Conservation (phyloP, 345 rosid species). For the Triadica sebifera region DNA sequence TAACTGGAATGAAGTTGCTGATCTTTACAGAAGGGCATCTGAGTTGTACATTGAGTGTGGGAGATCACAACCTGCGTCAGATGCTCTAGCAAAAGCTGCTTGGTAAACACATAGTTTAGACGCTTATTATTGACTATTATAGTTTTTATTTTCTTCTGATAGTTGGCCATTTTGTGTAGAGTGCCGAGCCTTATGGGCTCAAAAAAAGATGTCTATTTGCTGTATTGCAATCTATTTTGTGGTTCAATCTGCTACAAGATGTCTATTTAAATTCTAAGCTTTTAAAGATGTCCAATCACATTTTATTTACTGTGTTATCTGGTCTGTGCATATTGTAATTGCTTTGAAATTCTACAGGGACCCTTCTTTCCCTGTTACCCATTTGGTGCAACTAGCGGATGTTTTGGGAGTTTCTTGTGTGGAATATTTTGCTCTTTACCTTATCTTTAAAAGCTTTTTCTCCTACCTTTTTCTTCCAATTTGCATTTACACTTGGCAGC, state of each 20-base stretch:
- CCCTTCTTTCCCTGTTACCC: not conserved
- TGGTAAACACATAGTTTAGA: conserved; percentile 42
- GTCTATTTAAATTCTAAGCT: too few species aligned
- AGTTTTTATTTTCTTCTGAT: conserved; percentile 6
- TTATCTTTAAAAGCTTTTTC: not conserved
- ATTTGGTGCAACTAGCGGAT: not conserved
- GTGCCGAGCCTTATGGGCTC: not conserved
- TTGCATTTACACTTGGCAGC: not conserved
- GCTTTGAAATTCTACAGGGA: not conserved
- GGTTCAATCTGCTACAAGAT: conserved; percentile 1
- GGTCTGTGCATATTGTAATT: not conserved
- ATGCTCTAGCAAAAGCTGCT: conserved; percentile 93
- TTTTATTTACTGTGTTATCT: not conserved
- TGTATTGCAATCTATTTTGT: not conserved
- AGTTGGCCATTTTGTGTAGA: not conserved
- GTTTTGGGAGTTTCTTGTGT: not conserved
- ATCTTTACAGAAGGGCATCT: conserved; percentile 77
- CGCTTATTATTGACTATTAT: conserved; percentile 2
- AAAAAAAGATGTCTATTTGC: not conserved
- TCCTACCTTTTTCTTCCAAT: not conserved
- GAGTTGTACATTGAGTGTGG: conserved; percentile 82
- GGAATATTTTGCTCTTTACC: not conserved
- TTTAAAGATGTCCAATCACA: not conserved
- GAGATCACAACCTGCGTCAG: conserved; percentile 95
- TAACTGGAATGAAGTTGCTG: conserved; percentile 83